Base-by-base conservation (phyloP, 2,329 filamentous ascomycete species). In the Curvularia verruculosa region DNA sequence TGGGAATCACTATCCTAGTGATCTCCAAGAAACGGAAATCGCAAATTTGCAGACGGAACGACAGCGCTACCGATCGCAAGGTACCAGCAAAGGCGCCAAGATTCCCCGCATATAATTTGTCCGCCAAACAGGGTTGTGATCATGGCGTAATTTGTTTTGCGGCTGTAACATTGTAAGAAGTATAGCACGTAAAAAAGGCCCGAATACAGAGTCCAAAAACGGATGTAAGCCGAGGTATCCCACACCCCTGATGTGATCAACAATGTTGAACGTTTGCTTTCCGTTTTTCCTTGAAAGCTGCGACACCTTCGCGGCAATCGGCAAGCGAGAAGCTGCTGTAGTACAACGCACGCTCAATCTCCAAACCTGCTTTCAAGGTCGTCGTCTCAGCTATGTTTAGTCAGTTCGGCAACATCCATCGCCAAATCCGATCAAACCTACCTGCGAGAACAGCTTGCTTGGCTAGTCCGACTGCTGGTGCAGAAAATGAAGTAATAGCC, bases 391-490 rank as follows among this genome's bases (percentile, higher is more conserved):
- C 78, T 81, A n/a, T 34, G 36, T 50, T 65, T 51, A 70, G 59
- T 49, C 39, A 58, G 43, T 36, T 64, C 59, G 58, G 50, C 13
- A 41, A 46, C 55, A 49, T 51, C 24, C 34, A 41, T 46, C 10
- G 41, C 21, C 26, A 39, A 31, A 31, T 49, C 36, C 23, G 29
- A 54, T 29, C 21, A 36, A 36, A 59, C 73, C 68, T 66, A 79
- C 78, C 77, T 28, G 74, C 75, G 29, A 77, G 67, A 10, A 82
- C 70, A 3, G 80, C 78, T 59, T 80, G 73, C 64, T 82, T 82
- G 9, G 77, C 80, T 50, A 79, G 66, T 54, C 72, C 68, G 28
- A 79, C 64, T 10, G 79, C 79, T 19, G 79, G 75, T 36, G 67
- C 73, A 2, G 78, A 79, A 52, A 77, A 75, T 8, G 66, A 63